Conservation (phyloP, 2,329 filamentous ascomycete species). For the Cercospora sojina region DNA sequence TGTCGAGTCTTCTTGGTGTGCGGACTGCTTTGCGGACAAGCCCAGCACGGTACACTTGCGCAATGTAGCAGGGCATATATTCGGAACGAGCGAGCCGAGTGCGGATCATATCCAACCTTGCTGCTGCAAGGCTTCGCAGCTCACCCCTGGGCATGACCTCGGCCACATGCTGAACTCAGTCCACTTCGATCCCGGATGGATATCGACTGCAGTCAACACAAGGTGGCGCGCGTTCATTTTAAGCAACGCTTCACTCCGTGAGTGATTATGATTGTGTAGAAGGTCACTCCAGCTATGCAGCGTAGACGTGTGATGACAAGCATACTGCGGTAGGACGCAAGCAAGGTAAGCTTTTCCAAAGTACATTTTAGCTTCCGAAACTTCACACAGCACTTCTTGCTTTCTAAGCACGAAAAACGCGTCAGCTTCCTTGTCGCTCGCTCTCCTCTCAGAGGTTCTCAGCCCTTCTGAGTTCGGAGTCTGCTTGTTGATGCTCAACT, state of each 20-base stretch:
- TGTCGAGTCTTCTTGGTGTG: neutral
- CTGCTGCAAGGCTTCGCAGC: neutral
- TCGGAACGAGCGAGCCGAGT: neutral
- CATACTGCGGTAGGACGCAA: neutral
- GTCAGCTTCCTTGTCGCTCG: neutral
- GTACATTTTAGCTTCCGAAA: neutral
- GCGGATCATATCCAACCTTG: neutral
- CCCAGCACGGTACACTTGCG: neutral
- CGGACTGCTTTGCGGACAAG: neutral
- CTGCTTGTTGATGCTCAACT: neutral
- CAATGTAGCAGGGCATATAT: neutral
- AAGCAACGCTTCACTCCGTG: neutral
- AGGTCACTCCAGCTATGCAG: neutral
- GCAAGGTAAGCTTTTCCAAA: neutral
- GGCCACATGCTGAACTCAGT: neutral
- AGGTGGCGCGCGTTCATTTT: neutral
- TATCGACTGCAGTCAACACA: neutral
- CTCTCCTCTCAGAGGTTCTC: neutral
- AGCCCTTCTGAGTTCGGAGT: neutral
- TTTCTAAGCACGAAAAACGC: neutral
- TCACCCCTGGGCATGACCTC: neutral
- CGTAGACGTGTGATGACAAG: neutral
- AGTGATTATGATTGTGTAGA: neutral
- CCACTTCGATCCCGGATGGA: neutral
- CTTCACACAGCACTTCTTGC: neutral